Evolutionary conservation across 1,139 yeast species (phyloP).

Genomic region (Debaryomyces subglobosus): DNA sequence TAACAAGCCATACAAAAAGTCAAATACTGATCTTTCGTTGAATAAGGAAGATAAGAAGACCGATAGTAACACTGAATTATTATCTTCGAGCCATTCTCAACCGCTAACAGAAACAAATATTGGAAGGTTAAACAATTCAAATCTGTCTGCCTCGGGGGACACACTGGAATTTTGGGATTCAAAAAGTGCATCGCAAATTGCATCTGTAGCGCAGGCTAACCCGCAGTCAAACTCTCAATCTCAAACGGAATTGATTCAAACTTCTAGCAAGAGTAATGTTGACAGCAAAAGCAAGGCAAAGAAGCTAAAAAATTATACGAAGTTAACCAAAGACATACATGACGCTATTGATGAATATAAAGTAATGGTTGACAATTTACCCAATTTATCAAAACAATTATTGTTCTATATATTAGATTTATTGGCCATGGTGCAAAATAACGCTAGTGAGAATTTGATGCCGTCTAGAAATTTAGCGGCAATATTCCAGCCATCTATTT

Average conservation of each 20-base stretch:
- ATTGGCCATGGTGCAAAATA: conserved; percentile 81
- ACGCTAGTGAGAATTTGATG: conserved; percentile 81
- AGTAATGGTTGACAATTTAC: conserved; percentile 63
- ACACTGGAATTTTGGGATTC: conserved; percentile 1
- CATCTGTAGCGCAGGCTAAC: neutral
- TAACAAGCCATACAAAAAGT: conserved; percentile 25
- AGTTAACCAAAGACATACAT: conserved; percentile 60
- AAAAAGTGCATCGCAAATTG: neutral
- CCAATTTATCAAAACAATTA: conserved; percentile 74
- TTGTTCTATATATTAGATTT: conserved; percentile 88
- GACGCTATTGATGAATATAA: conserved; percentile 76
- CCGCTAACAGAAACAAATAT: conserved; percentile 38
- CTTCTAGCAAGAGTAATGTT: neutral
- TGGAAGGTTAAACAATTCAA: conserved; percentile 24
- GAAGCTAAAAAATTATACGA: conserved; percentile 42
- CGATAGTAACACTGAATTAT: conserved; percentile 2
- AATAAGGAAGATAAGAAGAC: neutral
- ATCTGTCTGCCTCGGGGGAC: conserved; percentile 7
- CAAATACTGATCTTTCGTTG: conserved; percentile 7
- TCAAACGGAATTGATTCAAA: conserved; percentile 1
- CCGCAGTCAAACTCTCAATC: conserved; percentile 3
- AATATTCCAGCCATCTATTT: conserved; percentile 90
- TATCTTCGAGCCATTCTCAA: conserved; percentile 20
- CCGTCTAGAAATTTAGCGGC: conserved; percentile 93
- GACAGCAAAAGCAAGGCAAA: conserved; percentile 15